These are phyloP conservation scores for Diphasiastrum complanatum DNA, from an alignment of 83 land plant genomes.

Conservation along the genomic window DNA sequence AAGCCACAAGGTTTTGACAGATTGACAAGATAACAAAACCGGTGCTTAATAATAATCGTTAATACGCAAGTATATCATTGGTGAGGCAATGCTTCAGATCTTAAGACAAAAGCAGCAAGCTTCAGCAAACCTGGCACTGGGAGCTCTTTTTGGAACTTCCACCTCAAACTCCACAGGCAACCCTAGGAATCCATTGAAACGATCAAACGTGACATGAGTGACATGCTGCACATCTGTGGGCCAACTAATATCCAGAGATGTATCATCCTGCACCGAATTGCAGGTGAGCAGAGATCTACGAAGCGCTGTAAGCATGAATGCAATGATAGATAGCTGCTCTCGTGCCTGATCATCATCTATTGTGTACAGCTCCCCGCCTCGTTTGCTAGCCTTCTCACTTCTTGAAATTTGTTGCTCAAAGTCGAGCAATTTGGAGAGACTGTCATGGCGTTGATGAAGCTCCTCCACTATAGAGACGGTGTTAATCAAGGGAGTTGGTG, in stretches of 20 bases:
- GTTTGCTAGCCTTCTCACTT: too few species aligned
- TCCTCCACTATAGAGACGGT: too few species aligned
- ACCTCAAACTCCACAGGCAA: slow-evolving; percentile 10
- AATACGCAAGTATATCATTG: not conserved
- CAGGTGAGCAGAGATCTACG: slow-evolving; percentile 2
- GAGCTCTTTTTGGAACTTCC: slow-evolving; percentile 8
- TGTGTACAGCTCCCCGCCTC: not conserved
- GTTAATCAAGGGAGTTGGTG: too few species aligned
- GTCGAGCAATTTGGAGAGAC: too few species aligned
- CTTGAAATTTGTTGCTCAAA: too few species aligned
- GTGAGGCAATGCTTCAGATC: not conserved
- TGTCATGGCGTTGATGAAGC: too few species aligned
- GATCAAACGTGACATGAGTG: slow-evolving; percentile 13
- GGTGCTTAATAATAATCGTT: not conserved
- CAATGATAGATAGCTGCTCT: not conserved
- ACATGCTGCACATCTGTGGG: slow-evolving; percentile 16
- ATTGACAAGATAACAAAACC: slow-evolving; percentile 22
- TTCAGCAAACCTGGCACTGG: slow-evolving; percentile 8
- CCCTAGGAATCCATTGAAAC: slow-evolving; percentile 14
- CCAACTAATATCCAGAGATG: slow-evolving; percentile 13
- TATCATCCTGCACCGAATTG: slow-evolving; percentile 6
- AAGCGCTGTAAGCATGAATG: slow-evolving; percentile 1
- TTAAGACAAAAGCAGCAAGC: not conserved
- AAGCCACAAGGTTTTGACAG: not conserved
- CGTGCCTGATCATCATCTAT: not conserved